Evolutionary conservation across 257 asterid genomes (phyloP), one percentile per base, ranked within the genome.

Genomic region (Jacaranda copaia): DNA sequence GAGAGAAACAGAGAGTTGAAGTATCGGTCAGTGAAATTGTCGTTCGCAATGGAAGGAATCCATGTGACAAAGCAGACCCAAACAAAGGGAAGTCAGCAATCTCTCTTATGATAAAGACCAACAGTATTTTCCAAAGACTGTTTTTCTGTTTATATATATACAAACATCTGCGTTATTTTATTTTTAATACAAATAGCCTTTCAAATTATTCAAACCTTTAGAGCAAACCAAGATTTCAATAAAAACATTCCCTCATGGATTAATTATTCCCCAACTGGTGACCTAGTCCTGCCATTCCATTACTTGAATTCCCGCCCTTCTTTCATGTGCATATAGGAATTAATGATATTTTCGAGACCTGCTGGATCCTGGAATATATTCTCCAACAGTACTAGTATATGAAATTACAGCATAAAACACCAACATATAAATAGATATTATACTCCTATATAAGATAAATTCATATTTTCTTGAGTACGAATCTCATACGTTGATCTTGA

Each of bases 51-150:
- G 73, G 74, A 68, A 52, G 77, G 74, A 61, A 68, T 59, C 80
- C 57, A 70, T 59, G 80, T 77, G 77, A 77, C 70, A 73, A 69
- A 73, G 52, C 63, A 77, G 11, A 58, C 60, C n/a, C 42, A 77
- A 81, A 81, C 77, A 81, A 72, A 81, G 5, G 46, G 6, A 81
- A 65, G 71, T 73, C 77, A 56, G 74, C 81, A 55, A 13, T 20
- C 16, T 36, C 32, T 39, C 9, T 71, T 59, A 20, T 81, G 62
- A 49, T 51, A 39, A 73, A 60, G 68, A 75, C 77, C 77, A 73
- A 25, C 57, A 52, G 40, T 61, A 49, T 14, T 74, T 67, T 49
- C 68, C 72, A 19, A 58, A 57, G 51, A 58, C 67, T 46, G 12
- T 68, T 15, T 45, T 39, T 65, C 58, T 35, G 6, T 64, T 56